Percentiles rank a stretch among this genome's conserved stretches.
Evolutionary conservation across 148 eudicot species (phyloP).

Genomic region (Dysphania ambrosioides): DNA sequence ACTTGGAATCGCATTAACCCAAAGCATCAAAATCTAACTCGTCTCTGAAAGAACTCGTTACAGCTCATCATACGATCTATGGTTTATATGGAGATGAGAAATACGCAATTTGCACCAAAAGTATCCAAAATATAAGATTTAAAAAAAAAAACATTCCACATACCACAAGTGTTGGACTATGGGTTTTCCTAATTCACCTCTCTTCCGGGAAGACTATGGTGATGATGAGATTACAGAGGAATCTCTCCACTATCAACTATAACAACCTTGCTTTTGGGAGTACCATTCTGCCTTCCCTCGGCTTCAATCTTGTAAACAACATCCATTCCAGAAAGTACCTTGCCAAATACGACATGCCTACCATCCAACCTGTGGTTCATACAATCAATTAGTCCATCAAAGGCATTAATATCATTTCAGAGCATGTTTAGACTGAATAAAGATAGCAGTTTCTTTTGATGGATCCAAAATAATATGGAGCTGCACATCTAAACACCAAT

Average conservation of each 20-base stretch:
- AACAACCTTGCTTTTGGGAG: slow-evolving; percentile 80
- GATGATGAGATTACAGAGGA: slow-evolving; percentile 45
- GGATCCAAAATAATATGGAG: not conserved
- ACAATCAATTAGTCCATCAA: not conserved
- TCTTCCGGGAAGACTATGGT: not conserved
- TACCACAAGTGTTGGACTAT: slow-evolving; percentile 2
- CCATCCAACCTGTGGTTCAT: slow-evolving; percentile 82
- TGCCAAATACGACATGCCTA: slow-evolving; percentile 88
- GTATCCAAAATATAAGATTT: not conserved
- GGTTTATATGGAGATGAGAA: not conserved
- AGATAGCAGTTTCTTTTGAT: not conserved
- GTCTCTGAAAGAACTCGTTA: not conserved
- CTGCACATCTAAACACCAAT: not conserved
- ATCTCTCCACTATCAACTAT: slow-evolving; percentile 95
- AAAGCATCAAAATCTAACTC: not conserved
- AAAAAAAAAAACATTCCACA: not conserved
- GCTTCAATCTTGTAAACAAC: slow-evolving; percentile 97
- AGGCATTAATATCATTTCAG: not conserved
- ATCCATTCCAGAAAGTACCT: slow-evolving; percentile 98
- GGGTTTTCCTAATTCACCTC: not conserved
- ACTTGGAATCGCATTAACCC: too few relatives aligned
- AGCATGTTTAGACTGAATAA: not conserved
- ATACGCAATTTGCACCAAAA: not conserved
- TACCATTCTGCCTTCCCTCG: slow-evolving; percentile 84
- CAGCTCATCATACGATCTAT: not conserved